Conservation (phyloP, 768 basidiomycete genomes). For the Russula emetica region DNA sequence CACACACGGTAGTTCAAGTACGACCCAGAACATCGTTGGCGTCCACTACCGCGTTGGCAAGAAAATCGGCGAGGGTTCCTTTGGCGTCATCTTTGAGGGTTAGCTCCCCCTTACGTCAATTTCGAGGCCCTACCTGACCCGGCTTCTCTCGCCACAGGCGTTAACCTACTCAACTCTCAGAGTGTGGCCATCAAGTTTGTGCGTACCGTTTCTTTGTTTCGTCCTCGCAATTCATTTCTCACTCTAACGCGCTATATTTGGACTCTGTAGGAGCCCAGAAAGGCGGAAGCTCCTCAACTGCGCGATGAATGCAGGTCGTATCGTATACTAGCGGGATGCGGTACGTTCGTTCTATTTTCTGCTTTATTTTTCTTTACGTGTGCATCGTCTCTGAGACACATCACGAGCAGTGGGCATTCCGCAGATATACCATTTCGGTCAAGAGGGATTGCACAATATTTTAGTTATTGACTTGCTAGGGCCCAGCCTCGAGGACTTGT, state of each 20-base stretch:
- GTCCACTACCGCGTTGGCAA: slow-evolving; percentile 97
- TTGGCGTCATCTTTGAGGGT: slow-evolving; percentile 95
- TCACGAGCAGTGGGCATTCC: slow-evolving; percentile 79
- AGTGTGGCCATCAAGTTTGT: slow-evolving; percentile 99
- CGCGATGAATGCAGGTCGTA: slow-evolving; percentile 98
- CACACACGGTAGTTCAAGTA: slow-evolving; percentile 50
- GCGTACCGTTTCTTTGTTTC: slow-evolving; percentile 35
- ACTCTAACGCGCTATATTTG: slow-evolving; percentile 7
- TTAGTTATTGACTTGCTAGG: slow-evolving; percentile 97
- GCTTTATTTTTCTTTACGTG: slow-evolving; percentile 18
- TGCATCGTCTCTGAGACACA: slow-evolving; percentile 20
- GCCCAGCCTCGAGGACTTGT: slow-evolving; percentile 94
- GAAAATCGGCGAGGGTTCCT: slow-evolving; percentile 99
- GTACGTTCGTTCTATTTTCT: slow-evolving; percentile 43
- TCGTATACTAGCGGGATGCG: slow-evolving; percentile 82
- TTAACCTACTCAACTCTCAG: slow-evolving; percentile 96
- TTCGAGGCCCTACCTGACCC: slow-evolving; percentile 11
- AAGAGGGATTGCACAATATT: slow-evolving; percentile 97
- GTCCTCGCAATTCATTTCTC: not conserved
- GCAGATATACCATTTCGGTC: slow-evolving; percentile 99
- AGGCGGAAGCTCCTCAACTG: slow-evolving; percentile 95
- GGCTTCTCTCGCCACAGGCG: slow-evolving; percentile 50
- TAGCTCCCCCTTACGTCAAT: slow-evolving; percentile 19
- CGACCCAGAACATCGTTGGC: slow-evolving; percentile 78
- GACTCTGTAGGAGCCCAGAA: slow-evolving; percentile 69